These are phyloP conservation scores for Mangifera indica DNA, from an alignment of 345 rosid species.

Conservation along the genomic window DNA sequence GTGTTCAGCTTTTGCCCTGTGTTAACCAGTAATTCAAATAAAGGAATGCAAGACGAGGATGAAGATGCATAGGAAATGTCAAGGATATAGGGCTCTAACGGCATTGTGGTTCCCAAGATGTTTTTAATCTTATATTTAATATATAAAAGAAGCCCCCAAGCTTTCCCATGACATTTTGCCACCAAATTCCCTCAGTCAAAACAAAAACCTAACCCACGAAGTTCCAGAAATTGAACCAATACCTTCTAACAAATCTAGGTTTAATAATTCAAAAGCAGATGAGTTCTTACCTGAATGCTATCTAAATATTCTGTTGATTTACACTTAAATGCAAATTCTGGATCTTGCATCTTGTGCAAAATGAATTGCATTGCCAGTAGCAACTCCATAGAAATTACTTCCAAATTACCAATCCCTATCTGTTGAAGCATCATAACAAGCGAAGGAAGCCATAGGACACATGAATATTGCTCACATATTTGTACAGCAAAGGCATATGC, in stretches of 20 bases:
- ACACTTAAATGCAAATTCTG: slow-evolving; percentile 66
- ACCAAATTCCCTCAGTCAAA: neutral
- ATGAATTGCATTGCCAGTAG: slow-evolving; percentile 58
- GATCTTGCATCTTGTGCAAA: slow-evolving; percentile 70
- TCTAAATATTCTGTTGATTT: slow-evolving; percentile 56
- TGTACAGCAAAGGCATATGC: slow-evolving; percentile 75
- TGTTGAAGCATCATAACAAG: slow-evolving; percentile 56
- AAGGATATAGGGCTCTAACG: neutral
- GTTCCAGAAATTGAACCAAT: neutral
- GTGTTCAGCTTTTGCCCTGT: too few species aligned
- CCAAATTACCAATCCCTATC: slow-evolving; percentile 34
- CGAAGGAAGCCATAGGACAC: slow-evolving; percentile 84
- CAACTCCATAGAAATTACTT: slow-evolving; percentile 42
- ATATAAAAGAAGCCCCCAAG: neutral
- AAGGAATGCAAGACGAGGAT: neutral
- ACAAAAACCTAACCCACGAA: neutral
- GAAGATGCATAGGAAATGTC: neutral
- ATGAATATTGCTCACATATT: slow-evolving; percentile 73
- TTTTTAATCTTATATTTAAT: neutral
- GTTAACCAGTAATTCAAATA: too few species aligned
- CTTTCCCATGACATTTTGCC: neutral
- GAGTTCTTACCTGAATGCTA: slow-evolving; percentile 61
- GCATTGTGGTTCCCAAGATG: neutral
- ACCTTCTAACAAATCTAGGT: neutral
- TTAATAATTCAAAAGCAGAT: slow-evolving; percentile 11